Conservation (phyloP, 139 green algal genomes). For the Pleodorina starrii region DNA sequence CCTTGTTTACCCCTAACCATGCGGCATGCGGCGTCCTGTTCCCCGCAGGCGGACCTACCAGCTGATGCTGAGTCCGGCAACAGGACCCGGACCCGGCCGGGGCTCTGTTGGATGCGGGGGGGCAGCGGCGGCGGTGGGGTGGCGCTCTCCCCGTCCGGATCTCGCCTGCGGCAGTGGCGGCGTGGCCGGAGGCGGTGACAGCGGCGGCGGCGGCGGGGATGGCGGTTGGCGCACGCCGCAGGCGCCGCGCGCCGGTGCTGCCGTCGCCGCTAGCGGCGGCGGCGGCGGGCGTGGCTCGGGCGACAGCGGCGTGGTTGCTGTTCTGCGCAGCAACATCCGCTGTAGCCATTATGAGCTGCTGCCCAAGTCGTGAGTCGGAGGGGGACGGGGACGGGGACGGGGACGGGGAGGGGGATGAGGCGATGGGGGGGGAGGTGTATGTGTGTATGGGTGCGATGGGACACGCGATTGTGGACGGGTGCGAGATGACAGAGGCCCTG, state of each 20-base stretch:
- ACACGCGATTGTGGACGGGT: too few relatives aligned
- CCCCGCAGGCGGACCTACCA: constrained; percentile 3
- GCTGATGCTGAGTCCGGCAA: constrained; percentile 8
- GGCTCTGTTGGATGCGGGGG: not conserved
- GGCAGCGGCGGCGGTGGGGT: not conserved
- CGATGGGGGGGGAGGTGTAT: too few relatives aligned
- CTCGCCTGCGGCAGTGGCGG: not conserved
- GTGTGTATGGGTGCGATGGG: too few relatives aligned
- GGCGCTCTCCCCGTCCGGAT: not conserved
- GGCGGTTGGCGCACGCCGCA: not conserved
- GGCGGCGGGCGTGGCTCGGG: not conserved
- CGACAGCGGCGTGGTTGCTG: constrained; percentile 7
- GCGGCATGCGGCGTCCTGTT: not conserved
- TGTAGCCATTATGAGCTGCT: constrained; percentile 41
- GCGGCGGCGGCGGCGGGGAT: not conserved
- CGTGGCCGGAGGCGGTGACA: not conserved
- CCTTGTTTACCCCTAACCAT: too few relatives aligned
- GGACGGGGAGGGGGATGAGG: too few relatives aligned
- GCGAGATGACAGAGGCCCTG: too few relatives aligned
- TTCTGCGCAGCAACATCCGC: constrained; percentile 28
- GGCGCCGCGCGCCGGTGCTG: too few relatives aligned
- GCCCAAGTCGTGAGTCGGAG: not conserved
- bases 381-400: too few relatives aligned
- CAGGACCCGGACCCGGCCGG: not conserved
- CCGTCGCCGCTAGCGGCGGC: not conserved